Percentiles rank a stretch among this genome's conserved stretches.
Evolutionary conservation across 2,329 filamentous ascomycete genomes (phyloP).

Genomic region (Colletotrichum camelliae): DNA sequence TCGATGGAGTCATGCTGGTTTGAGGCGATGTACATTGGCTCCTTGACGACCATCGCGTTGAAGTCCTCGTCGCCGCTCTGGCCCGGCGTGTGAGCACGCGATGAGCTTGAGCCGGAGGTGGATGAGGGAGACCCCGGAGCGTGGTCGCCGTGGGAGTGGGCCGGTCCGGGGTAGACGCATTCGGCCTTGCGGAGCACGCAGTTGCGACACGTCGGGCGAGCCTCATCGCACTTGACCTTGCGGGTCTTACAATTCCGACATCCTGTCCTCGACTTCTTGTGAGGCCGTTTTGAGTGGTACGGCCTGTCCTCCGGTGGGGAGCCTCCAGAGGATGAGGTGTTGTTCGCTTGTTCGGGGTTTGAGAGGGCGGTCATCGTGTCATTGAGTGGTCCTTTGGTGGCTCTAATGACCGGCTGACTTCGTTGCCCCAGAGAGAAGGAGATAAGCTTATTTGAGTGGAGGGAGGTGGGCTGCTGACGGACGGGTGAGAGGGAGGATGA

Average conservation of each 20-base stretch:
- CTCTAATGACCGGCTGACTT: background rate
- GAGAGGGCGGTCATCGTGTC: conserved; percentile 13
- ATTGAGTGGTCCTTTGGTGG: background rate
- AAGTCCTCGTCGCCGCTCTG: conserved; percentile 13
- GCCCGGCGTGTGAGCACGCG: background rate
- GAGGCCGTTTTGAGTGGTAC: conserved; percentile 56
- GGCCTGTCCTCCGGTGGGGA: conserved; percentile 21
- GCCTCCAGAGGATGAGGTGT: background rate
- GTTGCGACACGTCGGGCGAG: conserved; percentile 51
- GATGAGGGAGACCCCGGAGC: conserved; percentile 8
- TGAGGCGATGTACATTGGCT: conserved; percentile 33
- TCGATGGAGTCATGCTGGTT: conserved; percentile 41
- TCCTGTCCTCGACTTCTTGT: conserved; percentile 59
- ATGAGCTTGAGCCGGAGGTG: background rate
- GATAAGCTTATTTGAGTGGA: background rate
- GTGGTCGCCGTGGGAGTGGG: conserved; percentile 6
- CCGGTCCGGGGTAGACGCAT: conserved; percentile 49
- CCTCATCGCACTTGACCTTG: conserved; percentile 62
- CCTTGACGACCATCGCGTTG: conserved; percentile 21
- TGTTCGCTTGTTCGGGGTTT: background rate
- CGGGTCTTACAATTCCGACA: conserved; percentile 61
- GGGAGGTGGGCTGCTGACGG: background rate
- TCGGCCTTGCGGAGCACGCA: conserved; percentile 53
- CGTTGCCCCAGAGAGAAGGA: background rate
- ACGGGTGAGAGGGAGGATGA: background rate